Conservation (phyloP, 306 rosid genomes). For the Mimosa bimucronata region DNA sequence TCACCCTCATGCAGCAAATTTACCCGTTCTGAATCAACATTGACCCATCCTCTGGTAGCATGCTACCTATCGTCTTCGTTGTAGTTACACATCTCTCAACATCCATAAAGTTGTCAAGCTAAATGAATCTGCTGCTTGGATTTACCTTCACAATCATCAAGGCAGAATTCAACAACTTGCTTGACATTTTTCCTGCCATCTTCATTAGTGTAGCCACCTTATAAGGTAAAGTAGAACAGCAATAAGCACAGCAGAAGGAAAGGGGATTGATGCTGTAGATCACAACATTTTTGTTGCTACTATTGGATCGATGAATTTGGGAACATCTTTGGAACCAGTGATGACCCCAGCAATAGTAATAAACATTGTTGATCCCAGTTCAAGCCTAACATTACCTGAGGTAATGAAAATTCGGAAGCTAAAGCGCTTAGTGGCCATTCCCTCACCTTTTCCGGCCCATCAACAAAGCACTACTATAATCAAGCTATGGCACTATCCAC, state of each 20-base stretch:
- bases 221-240: background rate
- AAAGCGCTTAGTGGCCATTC: background rate
- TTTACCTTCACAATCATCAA: background rate
- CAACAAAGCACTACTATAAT: too few species aligned
- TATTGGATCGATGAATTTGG: background rate
- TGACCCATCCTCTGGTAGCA: background rate
- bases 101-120: background rate
- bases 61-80: background rate
- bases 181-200: background rate
- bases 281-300: background rate
- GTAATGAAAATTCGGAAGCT: background rate
- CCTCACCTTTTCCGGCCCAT: background rate
- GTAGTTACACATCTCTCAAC: background rate
- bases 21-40: background rate
- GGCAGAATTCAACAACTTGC: background rate
- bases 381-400: background rate
- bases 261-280: background rate
- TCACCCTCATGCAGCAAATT: background rate
- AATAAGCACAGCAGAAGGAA: background rate
- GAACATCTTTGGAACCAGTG: background rate
- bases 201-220: background rate
- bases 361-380: background rate
- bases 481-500: background rate
- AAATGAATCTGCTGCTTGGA: background rate
- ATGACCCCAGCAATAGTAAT: background rate